These are phyloP conservation scores for Lumnitzera littorea DNA, from an alignment of 345 rosid species.

Conservation along the genomic window DNA sequence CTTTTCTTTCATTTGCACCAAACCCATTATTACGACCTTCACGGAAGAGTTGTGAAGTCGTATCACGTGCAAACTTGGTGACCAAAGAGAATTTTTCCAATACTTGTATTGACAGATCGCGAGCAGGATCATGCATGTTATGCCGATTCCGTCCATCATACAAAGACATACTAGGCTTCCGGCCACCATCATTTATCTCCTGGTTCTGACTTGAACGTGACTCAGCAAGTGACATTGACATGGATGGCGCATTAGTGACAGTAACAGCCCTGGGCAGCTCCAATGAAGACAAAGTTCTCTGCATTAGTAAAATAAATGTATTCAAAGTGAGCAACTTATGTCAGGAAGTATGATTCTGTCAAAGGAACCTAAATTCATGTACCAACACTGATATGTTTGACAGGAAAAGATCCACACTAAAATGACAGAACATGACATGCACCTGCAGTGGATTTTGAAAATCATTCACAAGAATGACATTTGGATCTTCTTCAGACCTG, in stretches of 20 bases:
- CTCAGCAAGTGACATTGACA: constrained; percentile 31
- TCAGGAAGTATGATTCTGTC: too few species aligned
- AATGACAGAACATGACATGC: constrained; percentile 1
- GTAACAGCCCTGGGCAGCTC: constrained; percentile 82
- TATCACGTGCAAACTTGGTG: constrained; percentile 89
- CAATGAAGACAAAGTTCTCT: constrained; percentile 88
- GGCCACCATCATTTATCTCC: constrained; percentile 33
- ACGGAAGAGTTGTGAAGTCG: constrained; percentile 78
- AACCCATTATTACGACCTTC: constrained; percentile 56
- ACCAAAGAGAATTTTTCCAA: constrained; percentile 92
- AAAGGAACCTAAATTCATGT: too few species aligned
- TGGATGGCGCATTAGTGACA: constrained; percentile 45
- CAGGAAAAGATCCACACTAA: neutral
- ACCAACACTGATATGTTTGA: too few species aligned
- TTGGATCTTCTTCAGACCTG: constrained; percentile 93
- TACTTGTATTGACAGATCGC: constrained; percentile 83
- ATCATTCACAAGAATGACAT: constrained; percentile 84
- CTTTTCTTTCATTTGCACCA: constrained; percentile 54
- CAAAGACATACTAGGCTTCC: constrained; percentile 29
- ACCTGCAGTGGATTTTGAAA: constrained; percentile 91
- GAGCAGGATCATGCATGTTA: constrained; percentile 75
- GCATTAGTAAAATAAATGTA: constrained; percentile 20
- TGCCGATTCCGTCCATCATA: constrained; percentile 48
- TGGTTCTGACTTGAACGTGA: constrained; percentile 37
- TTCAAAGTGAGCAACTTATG: neutral